Conservation (phyloP, 495 filamentous ascomycete species). For the Ascodesmis nigricans region DNA sequence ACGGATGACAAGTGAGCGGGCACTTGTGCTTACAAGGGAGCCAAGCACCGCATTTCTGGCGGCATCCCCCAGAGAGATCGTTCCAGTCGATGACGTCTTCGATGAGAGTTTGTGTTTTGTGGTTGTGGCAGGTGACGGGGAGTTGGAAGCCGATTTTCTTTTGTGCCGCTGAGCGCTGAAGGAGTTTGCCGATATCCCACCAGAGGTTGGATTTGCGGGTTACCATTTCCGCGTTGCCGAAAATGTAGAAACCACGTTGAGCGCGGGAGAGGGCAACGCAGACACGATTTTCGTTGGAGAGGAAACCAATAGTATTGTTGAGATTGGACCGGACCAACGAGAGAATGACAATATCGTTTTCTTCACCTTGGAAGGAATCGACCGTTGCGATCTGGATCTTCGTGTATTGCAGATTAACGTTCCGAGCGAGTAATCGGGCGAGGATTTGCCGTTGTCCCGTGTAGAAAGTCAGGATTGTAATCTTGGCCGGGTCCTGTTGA, state of each 20-base stretch:
- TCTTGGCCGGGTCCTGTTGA: conserved; percentile 33
- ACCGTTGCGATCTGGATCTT: conserved; percentile 57
- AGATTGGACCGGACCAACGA: conserved; percentile 61
- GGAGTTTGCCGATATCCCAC: conserved; percentile 21
- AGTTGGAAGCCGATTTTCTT: conserved; percentile 23
- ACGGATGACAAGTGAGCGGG: conserved; percentile 28
- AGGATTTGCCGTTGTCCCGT: conserved; percentile 59
- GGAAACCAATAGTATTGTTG: conserved; percentile 17
- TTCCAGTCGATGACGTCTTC: conserved; percentile 28
- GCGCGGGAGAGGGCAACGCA: conserved; percentile 82
- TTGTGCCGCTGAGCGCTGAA: conserved; percentile 9
- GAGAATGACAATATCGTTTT: conserved; percentile 68
- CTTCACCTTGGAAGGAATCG: conserved; percentile 86
- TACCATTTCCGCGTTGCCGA: conserved; percentile 49
- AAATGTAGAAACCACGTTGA: conserved; percentile 64
- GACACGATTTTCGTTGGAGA: conserved; percentile 44
- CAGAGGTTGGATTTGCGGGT: conserved; percentile 23
- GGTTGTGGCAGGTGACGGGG: conserved; percentile 23
- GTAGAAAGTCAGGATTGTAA: conserved; percentile 83
- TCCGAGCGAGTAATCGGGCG: conserved; percentile 28
- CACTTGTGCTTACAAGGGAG: conserved; percentile 31
- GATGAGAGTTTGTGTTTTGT: conserved; percentile 21
- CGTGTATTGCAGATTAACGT: conserved; percentile 16
- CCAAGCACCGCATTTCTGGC: conserved; percentile 26
- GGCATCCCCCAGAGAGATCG: conserved; percentile 38